Base-by-base conservation (phyloP, 441 rosid genomes). In the Adansonia gregorii region DNA sequence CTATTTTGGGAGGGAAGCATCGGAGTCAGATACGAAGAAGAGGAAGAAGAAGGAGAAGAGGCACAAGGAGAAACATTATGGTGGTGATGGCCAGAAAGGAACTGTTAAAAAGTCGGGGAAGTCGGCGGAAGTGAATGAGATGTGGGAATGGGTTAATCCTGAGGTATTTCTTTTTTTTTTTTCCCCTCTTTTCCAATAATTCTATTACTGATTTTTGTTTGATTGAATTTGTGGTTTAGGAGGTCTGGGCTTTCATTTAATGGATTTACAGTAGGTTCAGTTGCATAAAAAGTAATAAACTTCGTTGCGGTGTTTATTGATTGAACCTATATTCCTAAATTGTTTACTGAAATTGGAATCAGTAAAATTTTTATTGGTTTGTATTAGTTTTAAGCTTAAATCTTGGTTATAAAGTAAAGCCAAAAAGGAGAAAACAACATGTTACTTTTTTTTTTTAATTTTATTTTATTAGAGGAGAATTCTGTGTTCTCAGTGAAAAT, bases 81-180 rank as follows among this genome's bases (percentile, higher is more conserved):
- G 70, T 27, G 85, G 85, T 9, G 81, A 77, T 49, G 74, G 74
- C 56, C 90, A 88, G 79, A 88, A 83, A 74, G 83, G 73, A 27
- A 78, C 79, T 70, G 78, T 78, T 67, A 76, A 82, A 7, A 88
- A 84, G 72, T 78, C 84, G 3, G 86, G 84, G 76, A 88, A 82
- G 79, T 88, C 86, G 12, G 92, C 84, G 58, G 88, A 80, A 77
- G 76, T 82, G 72, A 89, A 90, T 79, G 99, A 94, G 91, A 92
- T 95, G 98, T 95, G 99, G 99, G 76, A 80, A 9, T 87, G 90
- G 9, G 93, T 87, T 51, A 93, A 95, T 84, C 94, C 99, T 20
- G 98, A 95, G 97, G 99, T 95, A 74, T 49, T 20, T 49, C 54
- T 2, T 46, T 58, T 56, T 24, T 12, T 63, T 8, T 31, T 22